These are phyloP conservation scores for Triangularia setosa DNA, from an alignment of 2,329 filamentous ascomycete species.

Conservation along the genomic window DNA sequence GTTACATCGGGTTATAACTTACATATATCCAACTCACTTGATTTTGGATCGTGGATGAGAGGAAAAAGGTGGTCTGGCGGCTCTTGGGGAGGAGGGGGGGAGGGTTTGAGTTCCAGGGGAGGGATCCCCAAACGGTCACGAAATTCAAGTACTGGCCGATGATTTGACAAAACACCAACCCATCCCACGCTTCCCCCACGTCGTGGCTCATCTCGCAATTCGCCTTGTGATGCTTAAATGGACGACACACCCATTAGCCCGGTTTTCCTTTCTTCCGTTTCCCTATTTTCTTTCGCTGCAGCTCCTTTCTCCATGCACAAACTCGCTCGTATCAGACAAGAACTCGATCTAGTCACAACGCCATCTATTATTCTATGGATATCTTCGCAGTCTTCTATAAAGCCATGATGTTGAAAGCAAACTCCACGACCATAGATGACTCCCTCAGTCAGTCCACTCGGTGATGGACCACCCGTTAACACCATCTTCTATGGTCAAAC, in stretches of 20 bases:
- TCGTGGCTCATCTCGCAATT: constrained; percentile 7
- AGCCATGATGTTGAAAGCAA: not conserved
- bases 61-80: not conserved
- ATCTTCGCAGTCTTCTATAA: not conserved
- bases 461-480: constrained; percentile 60
- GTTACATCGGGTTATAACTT: too few relatives aligned
- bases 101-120: too few relatives aligned
- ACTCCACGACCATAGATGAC: not conserved
- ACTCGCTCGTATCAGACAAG: not conserved
- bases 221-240: constrained; percentile 22
- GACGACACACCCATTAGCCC: constrained; percentile 18
- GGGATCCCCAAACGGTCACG: constrained; percentile 1
- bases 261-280: not conserved
- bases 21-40: too few relatives aligned
- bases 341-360: not conserved
- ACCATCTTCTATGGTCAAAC: constrained; percentile 64
- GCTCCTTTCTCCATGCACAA: not conserved
- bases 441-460: constrained; percentile 45
- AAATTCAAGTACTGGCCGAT: constrained; percentile 3
- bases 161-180: constrained; percentile 11
- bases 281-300: not conserved
- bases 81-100: too few relatives aligned
- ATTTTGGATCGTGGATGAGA: too few relatives aligned
- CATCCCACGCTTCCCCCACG: constrained; percentile 5
- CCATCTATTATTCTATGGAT: not conserved